phyloP scores from a whole-genome alignment of 495 filamentous ascomycete species.

The Talaromyces adpressus region DNA sequence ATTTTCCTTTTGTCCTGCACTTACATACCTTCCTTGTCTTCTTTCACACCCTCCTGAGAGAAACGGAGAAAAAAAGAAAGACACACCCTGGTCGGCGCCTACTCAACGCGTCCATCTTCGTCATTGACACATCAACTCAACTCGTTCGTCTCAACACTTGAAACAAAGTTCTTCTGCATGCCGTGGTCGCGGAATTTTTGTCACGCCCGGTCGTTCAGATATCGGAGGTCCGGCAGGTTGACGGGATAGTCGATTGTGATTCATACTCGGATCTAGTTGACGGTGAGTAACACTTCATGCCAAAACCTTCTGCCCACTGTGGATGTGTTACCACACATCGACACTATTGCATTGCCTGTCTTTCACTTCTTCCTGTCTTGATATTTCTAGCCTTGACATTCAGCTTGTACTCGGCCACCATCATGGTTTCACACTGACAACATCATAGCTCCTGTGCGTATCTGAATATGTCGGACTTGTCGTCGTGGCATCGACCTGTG shows the following conservation, averaged over 20 bases:
- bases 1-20: not conserved
- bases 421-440: slow-evolving; percentile 5
- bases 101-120: not conserved
- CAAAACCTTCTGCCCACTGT: not conserved
- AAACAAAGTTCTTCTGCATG: slow-evolving; percentile 6
- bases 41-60: slow-evolving; percentile 1
- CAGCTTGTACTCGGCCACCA: not conserved
- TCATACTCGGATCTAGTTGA: slow-evolving; percentile 3
- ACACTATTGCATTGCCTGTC: not conserved
- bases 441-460: not conserved
- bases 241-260: slow-evolving; percentile 3
- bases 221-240: slow-evolving; percentile 7
- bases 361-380: not conserved
- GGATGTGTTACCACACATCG: not conserved
- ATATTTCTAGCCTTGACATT: not conserved
- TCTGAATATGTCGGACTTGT: slow-evolving; percentile 18
- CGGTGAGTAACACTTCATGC: slow-evolving; percentile 1
- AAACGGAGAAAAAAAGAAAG: not conserved
- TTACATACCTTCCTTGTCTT: not conserved
- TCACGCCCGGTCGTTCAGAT: slow-evolving; percentile 7
- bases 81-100: not conserved
- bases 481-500: slow-evolving; percentile 53
- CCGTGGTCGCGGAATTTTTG: not conserved
- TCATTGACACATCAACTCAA: not conserved
- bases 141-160: not conserved